phyloP scores from a whole-genome alignment of 352 stramenopile genomes.

The Pythium apleroticum region DNA sequence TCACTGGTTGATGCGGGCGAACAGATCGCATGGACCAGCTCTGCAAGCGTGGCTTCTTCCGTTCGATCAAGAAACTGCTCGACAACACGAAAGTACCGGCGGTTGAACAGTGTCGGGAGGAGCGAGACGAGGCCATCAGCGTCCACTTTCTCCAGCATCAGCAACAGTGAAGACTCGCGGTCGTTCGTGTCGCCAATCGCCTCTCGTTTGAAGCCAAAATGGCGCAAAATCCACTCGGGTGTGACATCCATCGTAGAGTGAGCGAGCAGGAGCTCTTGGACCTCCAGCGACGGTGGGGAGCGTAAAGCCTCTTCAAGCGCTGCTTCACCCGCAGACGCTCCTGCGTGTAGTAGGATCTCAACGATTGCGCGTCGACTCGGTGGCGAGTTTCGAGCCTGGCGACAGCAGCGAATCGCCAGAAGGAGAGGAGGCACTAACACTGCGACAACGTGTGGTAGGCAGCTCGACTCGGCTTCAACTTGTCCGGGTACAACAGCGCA shows the following conservation, averaged over 20 bases:
- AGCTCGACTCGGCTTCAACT: not conserved
- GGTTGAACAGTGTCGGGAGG: not conserved
- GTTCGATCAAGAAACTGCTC: not conserved
- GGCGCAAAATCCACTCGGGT: not conserved
- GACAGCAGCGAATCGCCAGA: conserved; percentile 34
- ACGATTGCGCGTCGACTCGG: conserved; percentile 26
- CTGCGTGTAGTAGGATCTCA: conserved; percentile 10
- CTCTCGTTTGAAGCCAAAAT: not conserved
- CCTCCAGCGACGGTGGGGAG: not conserved
- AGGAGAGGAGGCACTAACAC: conserved; percentile 27
- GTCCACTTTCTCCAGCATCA: not conserved
- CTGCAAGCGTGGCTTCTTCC: not conserved
- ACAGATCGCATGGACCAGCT: not conserved
- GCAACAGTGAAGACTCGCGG: not conserved
- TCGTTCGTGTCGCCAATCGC: not conserved
- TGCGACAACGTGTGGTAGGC: too few species aligned
- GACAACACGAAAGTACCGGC: not conserved
- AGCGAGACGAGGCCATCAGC: not conserved
- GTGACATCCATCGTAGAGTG: not conserved
- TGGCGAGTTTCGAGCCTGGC: not conserved
- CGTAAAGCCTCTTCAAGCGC: conserved; percentile 9
- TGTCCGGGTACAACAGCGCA: conserved; percentile 7
- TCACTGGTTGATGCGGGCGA: not conserved
- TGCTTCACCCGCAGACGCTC: conserved; percentile 1
- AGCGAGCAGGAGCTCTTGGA: not conserved